Evolutionary conservation across 208 protist genomes (phyloP), one percentile per base, ranked within the genome.

Genomic region (Acanthamoeba divionensis): DNA sequence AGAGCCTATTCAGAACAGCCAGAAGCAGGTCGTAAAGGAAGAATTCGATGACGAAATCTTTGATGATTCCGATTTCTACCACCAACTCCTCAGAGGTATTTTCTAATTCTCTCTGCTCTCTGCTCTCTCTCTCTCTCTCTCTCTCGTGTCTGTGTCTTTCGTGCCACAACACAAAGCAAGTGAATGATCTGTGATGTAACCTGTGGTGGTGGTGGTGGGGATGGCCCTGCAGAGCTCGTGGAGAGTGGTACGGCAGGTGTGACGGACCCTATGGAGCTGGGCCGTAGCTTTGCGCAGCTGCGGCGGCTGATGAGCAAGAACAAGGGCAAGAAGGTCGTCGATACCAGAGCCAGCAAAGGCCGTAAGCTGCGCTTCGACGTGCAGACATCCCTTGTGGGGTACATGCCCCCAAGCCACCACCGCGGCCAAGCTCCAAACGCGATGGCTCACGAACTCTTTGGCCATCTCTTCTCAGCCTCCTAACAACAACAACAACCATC

Each of bases 31-130:
- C 18, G 44, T n/a, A 65, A 52, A 73, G 24, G 89, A 92, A 44
- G 89, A 92, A 41, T 90, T 88, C 31, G 89, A 93, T 55, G 50
- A 79, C 13, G 89, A 93, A 38, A 86, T 91, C 18, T 93, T 92
- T 54, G 91, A 93, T 75, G 91, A 93, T 57, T 83, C 38, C 36
- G 88, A 91, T 71, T 92, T 93, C 55, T 93, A 93, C 54, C 88
- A 93, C 31, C 57, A 90, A 55, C 62, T 93, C 31, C 57, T 93
- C 4, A 24, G 91, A 45, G 91, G 67, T 73, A 73, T 41, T 8
- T 18, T 57, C 15, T 57, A 18, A n/a, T n/a, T n/a, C n/a, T n/a
- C n/a, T n/a, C n/a, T n/a, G n/a, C n/a, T 21, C 60, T 66, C 21
- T 13, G 4, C 60, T 44, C 65, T 4, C 5, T 41, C n/a, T 73